Percentiles rank a stretch among this genome's conserved stretches.
Conservation (phyloP, 176 grass and related monocot species). For the bread wheat (Triticum aestivum) region DNA sequence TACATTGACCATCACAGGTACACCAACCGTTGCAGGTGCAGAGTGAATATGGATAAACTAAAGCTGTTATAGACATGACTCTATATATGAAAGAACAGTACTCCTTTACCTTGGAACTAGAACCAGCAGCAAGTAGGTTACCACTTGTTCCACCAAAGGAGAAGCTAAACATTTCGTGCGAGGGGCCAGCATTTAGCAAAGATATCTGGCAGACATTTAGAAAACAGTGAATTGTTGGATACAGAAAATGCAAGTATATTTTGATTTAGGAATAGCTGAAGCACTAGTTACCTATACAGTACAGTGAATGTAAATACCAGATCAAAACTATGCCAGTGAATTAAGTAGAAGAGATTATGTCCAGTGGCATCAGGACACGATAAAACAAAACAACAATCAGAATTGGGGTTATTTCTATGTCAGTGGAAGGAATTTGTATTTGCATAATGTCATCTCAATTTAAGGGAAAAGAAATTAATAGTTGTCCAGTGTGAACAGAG, state of each 20-base stretch:
- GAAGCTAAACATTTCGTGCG: conserved; percentile 90
- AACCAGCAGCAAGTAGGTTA: conserved; percentile 78
- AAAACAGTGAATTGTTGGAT: not conserved
- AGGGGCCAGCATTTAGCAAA: conserved; percentile 53
- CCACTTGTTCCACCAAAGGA: conserved; percentile 78
- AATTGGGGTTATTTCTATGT: not conserved
- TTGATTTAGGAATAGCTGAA: not conserved
- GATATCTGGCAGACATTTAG: conserved; percentile 51
- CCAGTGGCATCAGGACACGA: not conserved
- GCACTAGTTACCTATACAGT: not conserved
- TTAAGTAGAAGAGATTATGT: not conserved
- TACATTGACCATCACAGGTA: not conserved
- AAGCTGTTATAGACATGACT: not conserved
- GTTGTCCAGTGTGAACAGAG: too few species aligned
- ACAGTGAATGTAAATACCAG: not conserved
- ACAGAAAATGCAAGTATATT: too few species aligned
- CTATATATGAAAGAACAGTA: not conserved
- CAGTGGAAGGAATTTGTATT: too few species aligned
- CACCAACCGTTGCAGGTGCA: not conserved
- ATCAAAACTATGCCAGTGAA: not conserved
- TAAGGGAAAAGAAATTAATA: too few species aligned
- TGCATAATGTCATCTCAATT: too few species aligned
- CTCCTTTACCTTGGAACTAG: conserved; percentile 62
- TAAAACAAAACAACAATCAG: not conserved
- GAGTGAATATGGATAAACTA: not conserved